Base-by-base conservation (phyloP, 345 rosid genomes). In the Conringia planisiliqua region DNA sequence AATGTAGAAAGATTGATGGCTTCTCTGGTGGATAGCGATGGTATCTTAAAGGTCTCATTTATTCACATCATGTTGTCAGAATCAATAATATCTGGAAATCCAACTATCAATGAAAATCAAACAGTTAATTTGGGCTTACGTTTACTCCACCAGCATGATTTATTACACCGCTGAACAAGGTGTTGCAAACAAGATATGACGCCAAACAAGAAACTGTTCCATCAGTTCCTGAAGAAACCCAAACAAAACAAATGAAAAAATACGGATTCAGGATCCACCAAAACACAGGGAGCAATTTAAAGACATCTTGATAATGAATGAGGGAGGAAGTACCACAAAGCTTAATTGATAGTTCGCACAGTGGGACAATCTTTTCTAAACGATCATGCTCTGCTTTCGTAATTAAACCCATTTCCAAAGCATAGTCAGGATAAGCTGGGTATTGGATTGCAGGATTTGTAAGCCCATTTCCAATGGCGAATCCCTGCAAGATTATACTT, bases 391-490 rank as follows among this genome's bases (percentile, higher is more conserved):
- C 81, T 54, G 86, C 5, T 71, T 90, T 65, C 33, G 72, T 73
- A 52, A 96, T 89, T 61, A 96, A 67, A n/a, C 91, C 96, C 92
- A 85, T 89, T 43, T 90, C 87, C 82, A 96, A 82, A 42, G 98
- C 99, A 74, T 81, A 96, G 82, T 96, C 99, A n/a, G 96, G 84
- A 78, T 96, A 96, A 64, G 99, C 97, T 83, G 90, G 87, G 65
- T 92, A 92, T 72, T 92, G 99, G 75, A 92, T 51, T 65, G 89
- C 90, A 75, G 97, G 99, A 77, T 96, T 87, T 33, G 99, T 96
- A 59, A 96, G 94, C 55, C 99, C 99, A 72, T 96, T 96, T 61
- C 99, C 99, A 73, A 96, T 96, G 48, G 99, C 98, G 75, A 96
- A 87, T 66, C 99, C 99, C 99, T 96, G 88, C 70, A 78, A 40